Evolutionary conservation across 2,329 filamentous ascomycete species (phyloP).

Genomic region (Geosmithia putterillii): DNA sequence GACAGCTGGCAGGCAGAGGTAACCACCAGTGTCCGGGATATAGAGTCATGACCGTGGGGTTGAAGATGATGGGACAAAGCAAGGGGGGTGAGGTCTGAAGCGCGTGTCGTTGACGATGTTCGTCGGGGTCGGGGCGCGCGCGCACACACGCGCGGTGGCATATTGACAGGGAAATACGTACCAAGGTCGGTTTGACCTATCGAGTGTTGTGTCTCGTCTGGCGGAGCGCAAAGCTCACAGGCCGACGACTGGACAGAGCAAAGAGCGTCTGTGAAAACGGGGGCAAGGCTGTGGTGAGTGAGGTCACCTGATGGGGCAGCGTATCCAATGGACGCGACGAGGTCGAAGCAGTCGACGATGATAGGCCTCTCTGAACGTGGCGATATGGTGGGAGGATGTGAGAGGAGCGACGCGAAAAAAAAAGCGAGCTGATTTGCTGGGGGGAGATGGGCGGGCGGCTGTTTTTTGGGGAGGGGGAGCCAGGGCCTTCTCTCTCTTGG

Average conservation of each 20-base stretch:
- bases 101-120: too few species aligned
- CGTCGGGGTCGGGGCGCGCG: too few species aligned
- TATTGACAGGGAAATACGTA: too few species aligned
- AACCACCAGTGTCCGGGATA: too few species aligned
- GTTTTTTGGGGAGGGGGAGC: slow-evolving; percentile 1
- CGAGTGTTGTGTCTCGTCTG: too few species aligned
- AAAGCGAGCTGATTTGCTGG: slow-evolving; percentile 40
- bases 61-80: too few species aligned
- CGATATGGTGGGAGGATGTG: slow-evolving; percentile 4
- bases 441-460: slow-evolving; percentile 10
- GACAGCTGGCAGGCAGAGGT: too few species aligned
- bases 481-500: slow-evolving; percentile 8
- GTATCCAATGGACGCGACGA: slow-evolving; percentile 34
- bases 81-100: too few species aligned
- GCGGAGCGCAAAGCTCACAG: too few species aligned
- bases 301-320: slow-evolving; percentile 37
- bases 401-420: slow-evolving; percentile 14
- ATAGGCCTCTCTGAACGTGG: slow-evolving; percentile 16
- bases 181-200: too few species aligned
- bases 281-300: neutral
- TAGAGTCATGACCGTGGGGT: too few species aligned
- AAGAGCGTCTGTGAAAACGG: neutral
- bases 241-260: neutral
- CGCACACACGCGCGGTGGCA: too few species aligned
- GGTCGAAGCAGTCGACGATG: slow-evolving; percentile 24